These are phyloP conservation scores for Cercospora sesami DNA, from an alignment of 2,329 filamentous ascomycete genomes.

Conservation along the genomic window DNA sequence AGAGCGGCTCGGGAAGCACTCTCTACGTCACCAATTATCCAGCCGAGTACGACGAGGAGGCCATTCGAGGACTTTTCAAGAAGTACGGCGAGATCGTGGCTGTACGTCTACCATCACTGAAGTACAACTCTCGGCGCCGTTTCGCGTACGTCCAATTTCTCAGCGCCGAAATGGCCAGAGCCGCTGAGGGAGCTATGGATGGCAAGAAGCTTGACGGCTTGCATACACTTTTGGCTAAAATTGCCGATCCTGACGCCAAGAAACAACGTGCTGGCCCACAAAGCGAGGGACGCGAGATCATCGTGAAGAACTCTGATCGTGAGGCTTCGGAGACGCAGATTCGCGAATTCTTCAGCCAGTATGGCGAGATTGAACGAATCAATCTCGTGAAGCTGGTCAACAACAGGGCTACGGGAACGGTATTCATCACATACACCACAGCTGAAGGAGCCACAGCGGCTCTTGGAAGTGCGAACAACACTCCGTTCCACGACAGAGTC, in stretches of 20 bases:
- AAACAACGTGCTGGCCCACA: slow-evolving; percentile 77
- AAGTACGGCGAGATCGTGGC: slow-evolving; percentile 78
- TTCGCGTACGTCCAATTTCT: slow-evolving; percentile 97
- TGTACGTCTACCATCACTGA: slow-evolving; percentile 86
- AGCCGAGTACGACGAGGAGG: slow-evolving; percentile 68
- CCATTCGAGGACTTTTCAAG: slow-evolving; percentile 67
- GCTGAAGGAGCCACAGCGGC: slow-evolving; percentile 44
- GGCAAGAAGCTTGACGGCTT: slow-evolving; percentile 67
- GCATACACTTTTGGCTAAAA: slow-evolving; percentile 71
- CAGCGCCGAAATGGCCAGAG: slow-evolving; percentile 64
- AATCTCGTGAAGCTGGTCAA: slow-evolving; percentile 68
- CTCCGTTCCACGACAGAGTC: slow-evolving; percentile 39
- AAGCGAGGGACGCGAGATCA: slow-evolving; percentile 84
- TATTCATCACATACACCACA: slow-evolving; percentile 73
- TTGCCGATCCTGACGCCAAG: slow-evolving; percentile 78
- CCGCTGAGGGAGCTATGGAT: slow-evolving; percentile 68
- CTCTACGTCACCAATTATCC: slow-evolving; percentile 92
- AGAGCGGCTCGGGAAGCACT: slow-evolving; percentile 73
- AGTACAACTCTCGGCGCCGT: slow-evolving; percentile 80
- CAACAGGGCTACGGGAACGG: slow-evolving; percentile 73
- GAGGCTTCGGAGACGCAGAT: slow-evolving; percentile 69
- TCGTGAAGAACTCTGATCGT: slow-evolving; percentile 82
- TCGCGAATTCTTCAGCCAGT: slow-evolving; percentile 68
- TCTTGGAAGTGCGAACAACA: slow-evolving; percentile 37
- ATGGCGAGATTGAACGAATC: slow-evolving; percentile 71